Base-by-base conservation (phyloP, 257 asterid genomes). In the Lantana camara region DNA sequence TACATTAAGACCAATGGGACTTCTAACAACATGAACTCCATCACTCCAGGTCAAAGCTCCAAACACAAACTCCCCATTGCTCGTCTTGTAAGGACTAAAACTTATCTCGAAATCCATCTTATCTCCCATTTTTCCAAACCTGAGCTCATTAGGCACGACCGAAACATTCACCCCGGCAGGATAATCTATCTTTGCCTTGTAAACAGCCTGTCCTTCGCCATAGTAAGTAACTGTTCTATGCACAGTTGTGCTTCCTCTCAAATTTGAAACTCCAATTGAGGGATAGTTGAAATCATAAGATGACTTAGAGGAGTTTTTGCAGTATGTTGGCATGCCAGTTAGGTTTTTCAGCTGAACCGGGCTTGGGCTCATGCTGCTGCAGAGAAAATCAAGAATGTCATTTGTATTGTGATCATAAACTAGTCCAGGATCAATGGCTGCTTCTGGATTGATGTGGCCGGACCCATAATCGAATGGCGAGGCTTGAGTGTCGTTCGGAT, bases 401-500 rank as follows among this genome's bases (percentile, higher is more conserved):
- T 21, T 58, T 15, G 78, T 41, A 32, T 70, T 74, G 45, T 71
- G 82, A 64, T 86, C 84, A 22, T 86, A 86, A 37, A 86, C 58
- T 34, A 83, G 64, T 27, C 89, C 91, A 2, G 89, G 91, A 66
- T 83, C 77, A 34, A 76, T 45, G 47, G 95, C 89, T 57, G 80
- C 79, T 59, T 55, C 76, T 44, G 87, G 91, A 60, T 83, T 75
- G 70, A 82, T 46, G 34, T 83, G 81, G 23, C 95, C 87, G 0
- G 91, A 81, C 46, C 95, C 91, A 51, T 79, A 78, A 20, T 82
- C 89, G 17, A 83, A 83, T 60, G 90, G 88, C 7, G 79, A 63
- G 54, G 87, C 58, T 48, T 42, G 40, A 32, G 75, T 79, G 57
- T 62, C 70, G 34, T 73, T 75, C 16, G 83, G 88, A 75, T 77